phyloP scores from a whole-genome alignment of 495 filamentous ascomycete species.

The Penicillium waksmanii region DNA sequence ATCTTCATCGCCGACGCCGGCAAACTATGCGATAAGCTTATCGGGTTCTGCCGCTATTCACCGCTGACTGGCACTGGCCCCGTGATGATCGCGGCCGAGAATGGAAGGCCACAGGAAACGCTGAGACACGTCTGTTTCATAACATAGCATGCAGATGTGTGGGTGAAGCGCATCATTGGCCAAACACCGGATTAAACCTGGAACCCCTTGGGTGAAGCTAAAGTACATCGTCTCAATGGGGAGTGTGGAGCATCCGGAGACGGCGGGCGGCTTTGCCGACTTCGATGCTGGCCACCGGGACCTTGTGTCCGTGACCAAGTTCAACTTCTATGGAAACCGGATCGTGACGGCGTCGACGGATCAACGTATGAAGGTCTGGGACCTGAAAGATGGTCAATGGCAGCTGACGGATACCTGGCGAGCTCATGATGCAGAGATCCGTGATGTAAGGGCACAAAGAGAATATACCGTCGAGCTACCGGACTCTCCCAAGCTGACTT shows the following conservation, averaged over 20 bases:
- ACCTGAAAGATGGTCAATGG: slow-evolving; percentile 79
- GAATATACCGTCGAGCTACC: background rate
- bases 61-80: slow-evolving; percentile 36
- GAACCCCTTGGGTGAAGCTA: slow-evolving; percentile 9
- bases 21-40: slow-evolving; percentile 28
- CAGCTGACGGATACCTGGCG: slow-evolving; percentile 83
- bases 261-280: slow-evolving; percentile 59
- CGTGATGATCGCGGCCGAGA: slow-evolving; percentile 26
- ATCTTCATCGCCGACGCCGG: slow-evolving; percentile 17
- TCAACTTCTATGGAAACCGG: slow-evolving; percentile 84
- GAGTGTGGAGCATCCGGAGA: slow-evolving; percentile 33
- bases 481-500: slow-evolving; percentile 19
- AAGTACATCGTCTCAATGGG: slow-evolving; percentile 26
- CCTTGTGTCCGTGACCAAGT: slow-evolving; percentile 53
- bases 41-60: slow-evolving; percentile 16
- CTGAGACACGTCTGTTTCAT: slow-evolving; percentile 34
- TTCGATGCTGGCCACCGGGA: slow-evolving; percentile 68
- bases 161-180: slow-evolving; percentile 29
- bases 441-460: slow-evolving; percentile 63
- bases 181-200: slow-evolving; percentile 17
- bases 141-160: slow-evolving; percentile 31
- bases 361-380: slow-evolving; percentile 92
- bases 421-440: slow-evolving; percentile 88
- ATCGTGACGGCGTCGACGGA: slow-evolving; percentile 90
- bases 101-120: slow-evolving; percentile 24